Evolutionary conservation across 2,329 filamentous ascomycete genomes (phyloP).

Genomic region (Clarireedia hainanense): DNA sequence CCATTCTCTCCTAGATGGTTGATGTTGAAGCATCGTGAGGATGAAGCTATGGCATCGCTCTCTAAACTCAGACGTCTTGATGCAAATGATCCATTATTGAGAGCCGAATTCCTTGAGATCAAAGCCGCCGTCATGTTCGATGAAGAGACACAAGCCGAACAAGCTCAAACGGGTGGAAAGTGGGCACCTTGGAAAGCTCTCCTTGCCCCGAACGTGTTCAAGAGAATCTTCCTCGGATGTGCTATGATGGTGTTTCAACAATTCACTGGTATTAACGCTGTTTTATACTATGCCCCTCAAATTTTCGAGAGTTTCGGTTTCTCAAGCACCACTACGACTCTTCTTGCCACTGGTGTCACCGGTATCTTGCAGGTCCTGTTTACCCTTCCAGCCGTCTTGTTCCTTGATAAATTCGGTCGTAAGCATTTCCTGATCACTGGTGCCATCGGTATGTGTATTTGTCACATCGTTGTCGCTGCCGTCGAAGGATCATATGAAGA

Average conservation of each 20-base stretch:
- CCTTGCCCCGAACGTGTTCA: constrained; percentile 28
- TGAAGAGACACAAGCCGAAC: constrained; percentile 35
- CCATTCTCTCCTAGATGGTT: constrained; percentile 46
- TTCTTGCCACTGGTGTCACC: constrained; percentile 62
- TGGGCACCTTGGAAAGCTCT: constrained; percentile 39
- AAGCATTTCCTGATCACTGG: constrained; percentile 54
- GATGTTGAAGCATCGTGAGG: constrained; percentile 36
- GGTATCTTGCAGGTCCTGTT: constrained; percentile 60
- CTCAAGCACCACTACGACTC: constrained; percentile 37
- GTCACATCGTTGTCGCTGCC: constrained; percentile 47
- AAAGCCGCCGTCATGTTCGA: constrained; percentile 50
- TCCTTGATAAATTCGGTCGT: constrained; percentile 56
- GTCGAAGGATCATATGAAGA: constrained; percentile 33
- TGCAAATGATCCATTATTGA: constrained; percentile 43
- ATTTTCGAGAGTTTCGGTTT: constrained; percentile 36
- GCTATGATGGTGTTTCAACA: constrained; percentile 47
- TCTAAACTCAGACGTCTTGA: constrained; percentile 34
- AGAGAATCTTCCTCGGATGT: constrained; percentile 43
- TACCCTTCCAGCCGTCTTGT: constrained; percentile 57
- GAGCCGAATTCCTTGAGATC: constrained; percentile 42
- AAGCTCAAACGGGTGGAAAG: constrained; percentile 39
- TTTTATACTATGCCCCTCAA: constrained; percentile 40
- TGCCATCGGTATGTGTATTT: constrained; percentile 58
- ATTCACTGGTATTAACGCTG: constrained; percentile 35
- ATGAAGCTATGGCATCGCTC: constrained; percentile 38